phyloP scores from a whole-genome alignment of 1,284 basidiomycete species.

The Ganoderma resinaceum region DNA sequence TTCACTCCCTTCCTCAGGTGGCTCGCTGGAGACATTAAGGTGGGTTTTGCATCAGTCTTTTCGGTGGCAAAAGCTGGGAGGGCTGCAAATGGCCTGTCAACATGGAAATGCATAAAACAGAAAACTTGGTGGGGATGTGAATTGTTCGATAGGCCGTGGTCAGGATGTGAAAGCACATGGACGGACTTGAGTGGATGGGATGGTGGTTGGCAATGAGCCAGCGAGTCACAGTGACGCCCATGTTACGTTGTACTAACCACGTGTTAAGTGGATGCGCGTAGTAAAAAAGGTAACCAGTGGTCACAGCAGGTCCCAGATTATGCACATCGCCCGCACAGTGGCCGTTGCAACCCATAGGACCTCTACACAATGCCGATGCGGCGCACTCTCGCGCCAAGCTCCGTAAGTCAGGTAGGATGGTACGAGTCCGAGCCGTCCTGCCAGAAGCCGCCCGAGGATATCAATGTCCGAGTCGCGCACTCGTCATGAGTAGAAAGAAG shows the following conservation, averaged over 20 bases:
- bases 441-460: neutral
- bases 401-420: neutral
- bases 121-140: no score
- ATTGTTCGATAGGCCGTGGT: no score
- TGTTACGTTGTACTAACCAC: neutral
- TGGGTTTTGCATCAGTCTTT: neutral
- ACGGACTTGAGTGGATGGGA: neutral
- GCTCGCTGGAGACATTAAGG: neutral
- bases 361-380: neutral
- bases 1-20: neutral
- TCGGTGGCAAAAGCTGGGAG: no score
- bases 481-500: conserved; percentile 2
- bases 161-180: neutral
- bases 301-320: neutral
- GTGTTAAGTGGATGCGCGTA: neutral
- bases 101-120: neutral
- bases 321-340: neutral
- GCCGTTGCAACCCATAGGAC: neutral
- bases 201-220: neutral
- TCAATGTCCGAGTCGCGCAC: neutral
- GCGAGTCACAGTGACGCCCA: neutral
- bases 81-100: neutral
- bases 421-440: no score
- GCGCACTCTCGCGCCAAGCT: neutral
- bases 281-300: neutral